Conservation (phyloP, 2,329 filamentous ascomycete genomes). For the Penicillium hordei region DNA sequence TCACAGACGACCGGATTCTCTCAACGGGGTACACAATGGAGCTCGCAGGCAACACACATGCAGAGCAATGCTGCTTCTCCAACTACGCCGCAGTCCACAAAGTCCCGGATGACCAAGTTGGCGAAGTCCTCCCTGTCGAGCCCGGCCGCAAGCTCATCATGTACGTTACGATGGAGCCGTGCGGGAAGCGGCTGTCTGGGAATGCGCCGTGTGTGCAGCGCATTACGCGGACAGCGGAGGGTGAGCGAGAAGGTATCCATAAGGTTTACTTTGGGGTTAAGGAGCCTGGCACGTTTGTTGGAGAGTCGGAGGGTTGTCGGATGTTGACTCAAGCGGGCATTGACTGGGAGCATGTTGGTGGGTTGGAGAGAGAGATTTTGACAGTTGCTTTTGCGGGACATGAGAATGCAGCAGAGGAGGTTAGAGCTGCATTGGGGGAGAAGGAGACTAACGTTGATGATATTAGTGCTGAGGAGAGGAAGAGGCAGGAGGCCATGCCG, state of each 20-base stretch:
- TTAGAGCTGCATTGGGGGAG: slow-evolving; percentile 28
- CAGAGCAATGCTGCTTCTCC: slow-evolving; percentile 85
- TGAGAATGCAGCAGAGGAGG: slow-evolving; percentile 38
- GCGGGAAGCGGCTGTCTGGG: slow-evolving; percentile 48
- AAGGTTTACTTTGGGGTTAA: slow-evolving; percentile 84
- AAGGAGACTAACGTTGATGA: slow-evolving; percentile 39
- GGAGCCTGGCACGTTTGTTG: slow-evolving; percentile 89
- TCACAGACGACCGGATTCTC: slow-evolving; percentile 55
- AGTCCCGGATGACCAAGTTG: slow-evolving; percentile 37
- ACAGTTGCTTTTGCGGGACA: slow-evolving; percentile 83
- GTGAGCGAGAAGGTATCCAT: slow-evolving; percentile 61
- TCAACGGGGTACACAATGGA: slow-evolving; percentile 89
- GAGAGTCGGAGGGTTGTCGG: slow-evolving; percentile 70
- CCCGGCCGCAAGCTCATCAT: slow-evolving; percentile 57
- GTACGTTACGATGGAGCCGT: slow-evolving; percentile 82
- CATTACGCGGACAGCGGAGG: slow-evolving; percentile 57
- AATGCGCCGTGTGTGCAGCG: slow-evolving; percentile 66
- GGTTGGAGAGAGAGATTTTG: slow-evolving; percentile 78
- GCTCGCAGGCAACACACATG: slow-evolving; percentile 88
- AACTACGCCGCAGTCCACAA: slow-evolving; percentile 55
- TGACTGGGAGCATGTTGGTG: slow-evolving; percentile 68
- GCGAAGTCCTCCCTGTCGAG: slow-evolving; percentile 43
- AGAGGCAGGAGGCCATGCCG: slow-evolving; percentile 38
- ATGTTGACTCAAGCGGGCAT: slow-evolving; percentile 73
- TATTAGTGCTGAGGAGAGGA: slow-evolving; percentile 41